Evolutionary conservation across 305 asterid genomes (phyloP).

Genomic region (Plantago coronopus): DNA sequence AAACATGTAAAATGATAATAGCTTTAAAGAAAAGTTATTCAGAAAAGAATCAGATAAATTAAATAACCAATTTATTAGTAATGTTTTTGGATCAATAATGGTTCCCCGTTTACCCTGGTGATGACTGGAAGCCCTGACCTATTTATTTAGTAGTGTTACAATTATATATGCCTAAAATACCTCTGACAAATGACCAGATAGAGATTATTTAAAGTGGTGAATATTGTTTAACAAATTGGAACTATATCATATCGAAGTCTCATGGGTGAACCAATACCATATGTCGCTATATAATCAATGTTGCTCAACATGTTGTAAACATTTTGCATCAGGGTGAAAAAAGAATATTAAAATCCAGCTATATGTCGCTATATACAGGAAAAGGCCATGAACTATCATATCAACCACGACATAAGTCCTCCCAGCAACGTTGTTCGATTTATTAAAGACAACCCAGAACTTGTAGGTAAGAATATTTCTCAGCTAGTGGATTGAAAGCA

Average conservation of each 20-base stretch:
- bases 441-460: neutral
- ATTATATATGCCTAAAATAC: too few relatives aligned
- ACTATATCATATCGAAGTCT: neutral
- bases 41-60: too few relatives aligned
- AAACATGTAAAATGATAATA: too few relatives aligned
- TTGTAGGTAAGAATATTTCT: neutral
- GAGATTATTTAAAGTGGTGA: neutral
- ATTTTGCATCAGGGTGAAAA: neutral
- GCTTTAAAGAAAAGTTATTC: too few relatives aligned
- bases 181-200: too few relatives aligned
- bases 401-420: neutral
- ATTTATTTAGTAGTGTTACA: too few relatives aligned
- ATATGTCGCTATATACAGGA: neutral
- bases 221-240: neutral
- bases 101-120: too few relatives aligned
- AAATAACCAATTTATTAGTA: too few relatives aligned
- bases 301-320: neutral
- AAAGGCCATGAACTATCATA: neutral
- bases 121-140: too few relatives aligned
- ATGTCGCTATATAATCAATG: too few relatives aligned
- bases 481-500: neutral
- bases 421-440: neutral
- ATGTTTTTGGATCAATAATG: too few relatives aligned
- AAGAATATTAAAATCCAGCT: neutral
- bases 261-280: neutral